Conservation (phyloP, 164 flowering plant genomes). For the Aristolochia californica region DNA sequence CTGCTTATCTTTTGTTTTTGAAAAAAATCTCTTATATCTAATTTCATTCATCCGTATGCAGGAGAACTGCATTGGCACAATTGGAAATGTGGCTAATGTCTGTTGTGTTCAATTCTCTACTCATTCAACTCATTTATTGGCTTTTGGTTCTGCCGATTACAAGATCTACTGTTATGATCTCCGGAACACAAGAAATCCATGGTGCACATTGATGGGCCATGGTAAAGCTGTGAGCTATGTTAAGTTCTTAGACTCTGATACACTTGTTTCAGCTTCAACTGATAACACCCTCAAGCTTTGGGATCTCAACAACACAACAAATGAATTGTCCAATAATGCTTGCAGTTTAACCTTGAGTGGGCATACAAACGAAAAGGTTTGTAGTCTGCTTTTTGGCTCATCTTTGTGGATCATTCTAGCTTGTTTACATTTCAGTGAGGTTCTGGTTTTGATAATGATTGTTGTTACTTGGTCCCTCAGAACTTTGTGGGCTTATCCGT, state of each 20-base stretch:
- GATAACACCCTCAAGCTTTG: conserved; percentile 90
- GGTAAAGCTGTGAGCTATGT: conserved; percentile 88
- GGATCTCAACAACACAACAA: conserved; percentile 71
- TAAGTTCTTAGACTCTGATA: conserved; percentile 73
- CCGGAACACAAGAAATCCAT: conserved; percentile 59
- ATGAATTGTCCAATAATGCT: conserved; percentile 50
- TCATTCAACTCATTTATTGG: conserved; percentile 58
- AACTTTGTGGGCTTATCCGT: conserved; percentile 90
- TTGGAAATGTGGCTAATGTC: conserved; percentile 71
- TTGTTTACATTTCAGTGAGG: background rate
- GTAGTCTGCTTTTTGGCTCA: background rate
- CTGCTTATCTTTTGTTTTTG: too few species aligned
- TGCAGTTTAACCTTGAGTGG: conserved; percentile 70
- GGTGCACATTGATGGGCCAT: conserved; percentile 89
- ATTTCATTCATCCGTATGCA: conserved; percentile 21
- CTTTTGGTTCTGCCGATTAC: conserved; percentile 89
- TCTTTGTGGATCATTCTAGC: conserved; percentile 1
- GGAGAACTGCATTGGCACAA: conserved; percentile 58
- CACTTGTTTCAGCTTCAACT: conserved; percentile 89
- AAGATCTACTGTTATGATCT: conserved; percentile 86
- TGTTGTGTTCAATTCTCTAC: conserved; percentile 95
- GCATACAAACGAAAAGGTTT: conserved; percentile 92
- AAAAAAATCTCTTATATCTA: background rate
- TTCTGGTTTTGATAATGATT: conserved; percentile 4
- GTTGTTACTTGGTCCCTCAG: conserved; percentile 31